Evolutionary conservation across 148 eudicot genomes (phyloP), one percentile per base, ranked within the genome.

Genomic region (Mesembryanthemum crystallinum): DNA sequence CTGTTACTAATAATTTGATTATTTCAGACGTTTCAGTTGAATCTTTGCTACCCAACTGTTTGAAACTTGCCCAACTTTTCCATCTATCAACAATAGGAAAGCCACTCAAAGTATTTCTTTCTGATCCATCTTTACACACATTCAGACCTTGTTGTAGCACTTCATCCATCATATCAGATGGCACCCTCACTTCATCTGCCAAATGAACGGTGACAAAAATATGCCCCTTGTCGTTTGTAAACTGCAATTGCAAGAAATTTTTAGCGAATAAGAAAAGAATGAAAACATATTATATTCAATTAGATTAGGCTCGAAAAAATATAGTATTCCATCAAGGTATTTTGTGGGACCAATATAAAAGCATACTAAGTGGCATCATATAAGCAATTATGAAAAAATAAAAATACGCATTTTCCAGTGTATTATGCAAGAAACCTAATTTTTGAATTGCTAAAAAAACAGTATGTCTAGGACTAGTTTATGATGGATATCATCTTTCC

Each of bases 171-270:
- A 45, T 64, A 69, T 87, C 85, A 59, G 75, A 54, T 23, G 89
- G 83, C 49, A n/a, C 29, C 62, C 73, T 84, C 76, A 84, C 86
- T 89, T 95, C 96, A 49, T 89, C 89, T 15, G 85, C 92, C 37
- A 95, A 70, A 83, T 95, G 97, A 24, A 95, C 94, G 4, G 94
- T 77, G 73, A 95, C 92, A 64, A 95, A 92, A 47, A 95, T 88
- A 74, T 95, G 98, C 65, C 98, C 98, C 63, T 81, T 86, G 15
- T 86, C 85, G 14, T 87, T 83, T 29, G 92, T 90, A 83, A 95
- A 95, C 98, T 95, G 91, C 86, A 82, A 67, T 33, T 25, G 51
- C 9, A 64, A 57, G 49, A 70, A 17, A 43, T 6, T 17, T 24
- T 10, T 47, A 27, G 59, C 69, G 20, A 58, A 20, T 30, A 58